A percentile compares a stretch with the other conserved stretches of the same genome.
Conservation (phyloP, 331 rosid genomes). For the Spiraea crenata region DNA sequence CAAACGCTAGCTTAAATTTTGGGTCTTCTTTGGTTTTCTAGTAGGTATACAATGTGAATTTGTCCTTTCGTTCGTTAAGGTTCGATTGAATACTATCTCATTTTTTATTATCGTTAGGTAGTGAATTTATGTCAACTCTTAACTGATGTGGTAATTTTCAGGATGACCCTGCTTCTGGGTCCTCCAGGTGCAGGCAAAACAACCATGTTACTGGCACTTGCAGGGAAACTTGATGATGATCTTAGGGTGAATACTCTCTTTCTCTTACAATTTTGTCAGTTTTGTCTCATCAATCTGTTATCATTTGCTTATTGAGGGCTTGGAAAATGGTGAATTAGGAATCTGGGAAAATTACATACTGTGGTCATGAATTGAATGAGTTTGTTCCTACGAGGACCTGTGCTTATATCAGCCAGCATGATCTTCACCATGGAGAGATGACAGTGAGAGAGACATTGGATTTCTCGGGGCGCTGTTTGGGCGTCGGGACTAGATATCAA, state of each 20-base stretch:
- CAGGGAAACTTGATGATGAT: conserved; percentile 63
- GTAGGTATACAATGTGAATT: too few species aligned
- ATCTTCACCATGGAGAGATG: conserved; percentile 76
- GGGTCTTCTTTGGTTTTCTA: not conserved
- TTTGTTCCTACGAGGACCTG: conserved; percentile 66
- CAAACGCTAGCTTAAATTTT: not conserved
- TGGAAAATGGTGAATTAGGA: conserved; percentile 34
- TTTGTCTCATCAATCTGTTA: too few species aligned
- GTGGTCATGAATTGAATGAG: conserved; percentile 68
- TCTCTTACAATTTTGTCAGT: not conserved
- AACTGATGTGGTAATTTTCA: conserved; percentile 26
- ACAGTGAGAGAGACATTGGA: conserved; percentile 84
- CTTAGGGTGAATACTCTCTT: conserved; percentile 45
- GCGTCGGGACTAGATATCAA: conserved; percentile 70
- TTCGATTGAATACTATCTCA: not conserved
- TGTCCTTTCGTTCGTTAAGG: too few species aligned
- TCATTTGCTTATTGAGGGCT: not conserved
- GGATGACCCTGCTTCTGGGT: conserved; percentile 87
- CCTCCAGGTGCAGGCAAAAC: conserved; percentile 86
- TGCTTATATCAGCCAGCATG: conserved; percentile 73
- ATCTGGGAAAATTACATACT: conserved; percentile 63
- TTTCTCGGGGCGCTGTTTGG: conserved; percentile 72
- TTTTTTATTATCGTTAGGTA: not conserved
- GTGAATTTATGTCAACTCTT: not conserved
- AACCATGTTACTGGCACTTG: conserved; percentile 67